Evolutionary conservation across 176 grass and related monocot genomes (phyloP).

Genomic region (Oryza nivara): DNA sequence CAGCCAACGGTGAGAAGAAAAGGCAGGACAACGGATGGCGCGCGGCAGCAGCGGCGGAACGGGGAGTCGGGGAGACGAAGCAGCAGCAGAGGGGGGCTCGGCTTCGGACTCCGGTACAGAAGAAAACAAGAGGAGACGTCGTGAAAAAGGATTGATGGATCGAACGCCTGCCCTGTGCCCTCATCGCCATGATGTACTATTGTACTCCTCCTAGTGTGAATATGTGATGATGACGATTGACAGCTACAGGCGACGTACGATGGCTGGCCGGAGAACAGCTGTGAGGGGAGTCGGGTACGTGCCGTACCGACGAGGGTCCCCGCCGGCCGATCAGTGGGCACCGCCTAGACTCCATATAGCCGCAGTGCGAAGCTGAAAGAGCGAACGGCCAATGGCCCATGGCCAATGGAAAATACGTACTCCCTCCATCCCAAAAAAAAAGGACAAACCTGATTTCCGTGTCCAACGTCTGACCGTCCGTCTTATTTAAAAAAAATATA

Average conservation of each 20-base stretch:
- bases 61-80: not conserved
- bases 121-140: not conserved
- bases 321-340: not conserved
- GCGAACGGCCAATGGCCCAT: not conserved
- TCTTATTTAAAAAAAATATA: too few relatives aligned
- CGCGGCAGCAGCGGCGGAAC: not conserved
- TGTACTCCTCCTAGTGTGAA: not conserved
- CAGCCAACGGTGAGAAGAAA: not conserved
- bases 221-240: not conserved
- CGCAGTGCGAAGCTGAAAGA: not conserved
- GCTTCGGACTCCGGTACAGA: not conserved
- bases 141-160: not conserved
- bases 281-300: slow-evolving; percentile 14
- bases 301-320: not conserved
- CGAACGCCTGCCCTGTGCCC: not conserved
- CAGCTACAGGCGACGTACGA: slow-evolving; percentile 4
- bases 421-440: too few relatives aligned
- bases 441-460: too few relatives aligned
- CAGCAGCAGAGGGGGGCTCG: too few relatives aligned
- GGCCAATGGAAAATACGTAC: too few relatives aligned
- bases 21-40: not conserved
- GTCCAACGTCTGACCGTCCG: too few relatives aligned
- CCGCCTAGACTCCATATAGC: not conserved
- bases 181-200: slow-evolving; percentile 11
- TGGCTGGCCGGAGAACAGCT: slow-evolving; percentile 20